Conservation (phyloP, 306 rosid species). For the Acacia melanoxylon region DNA sequence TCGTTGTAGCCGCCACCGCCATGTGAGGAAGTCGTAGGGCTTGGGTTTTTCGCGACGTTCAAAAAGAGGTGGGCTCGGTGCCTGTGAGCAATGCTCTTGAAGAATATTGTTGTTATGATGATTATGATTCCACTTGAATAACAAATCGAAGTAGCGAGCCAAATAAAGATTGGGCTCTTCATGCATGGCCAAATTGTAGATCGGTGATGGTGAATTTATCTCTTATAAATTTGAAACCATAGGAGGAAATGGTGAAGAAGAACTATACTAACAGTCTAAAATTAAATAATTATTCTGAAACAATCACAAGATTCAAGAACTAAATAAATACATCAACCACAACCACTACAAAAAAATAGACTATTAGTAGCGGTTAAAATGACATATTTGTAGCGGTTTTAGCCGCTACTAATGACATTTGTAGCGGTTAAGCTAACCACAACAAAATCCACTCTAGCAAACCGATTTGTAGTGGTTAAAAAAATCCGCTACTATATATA, state of each 20-base stretch:
- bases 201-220: not conserved
- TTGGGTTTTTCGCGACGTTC: constrained; percentile 66
- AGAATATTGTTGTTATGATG: constrained; percentile 24
- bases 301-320: not conserved
- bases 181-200: constrained; percentile 74
- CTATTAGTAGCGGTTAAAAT: too few species aligned
- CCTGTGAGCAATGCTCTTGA: constrained; percentile 68
- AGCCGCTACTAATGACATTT: too few species aligned
- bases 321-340: not conserved
- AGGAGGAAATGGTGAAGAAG: not conserved
- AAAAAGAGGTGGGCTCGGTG: constrained; percentile 41
- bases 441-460: too few species aligned
- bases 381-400: too few species aligned
- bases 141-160: constrained; percentile 59
- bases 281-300: not conserved
- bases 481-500: too few species aligned
- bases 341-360: too few species aligned
- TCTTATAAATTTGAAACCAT: not conserved
- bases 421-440: too few species aligned
- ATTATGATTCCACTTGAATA: constrained; percentile 50
- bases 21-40: constrained; percentile 39
- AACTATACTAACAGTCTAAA: not conserved
- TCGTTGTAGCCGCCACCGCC: too few species aligned
- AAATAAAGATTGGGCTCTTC: constrained; percentile 52
- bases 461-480: too few species aligned